Conservation (phyloP, 2,329 filamentous ascomycete species). For the Sarocladium strictum region DNA sequence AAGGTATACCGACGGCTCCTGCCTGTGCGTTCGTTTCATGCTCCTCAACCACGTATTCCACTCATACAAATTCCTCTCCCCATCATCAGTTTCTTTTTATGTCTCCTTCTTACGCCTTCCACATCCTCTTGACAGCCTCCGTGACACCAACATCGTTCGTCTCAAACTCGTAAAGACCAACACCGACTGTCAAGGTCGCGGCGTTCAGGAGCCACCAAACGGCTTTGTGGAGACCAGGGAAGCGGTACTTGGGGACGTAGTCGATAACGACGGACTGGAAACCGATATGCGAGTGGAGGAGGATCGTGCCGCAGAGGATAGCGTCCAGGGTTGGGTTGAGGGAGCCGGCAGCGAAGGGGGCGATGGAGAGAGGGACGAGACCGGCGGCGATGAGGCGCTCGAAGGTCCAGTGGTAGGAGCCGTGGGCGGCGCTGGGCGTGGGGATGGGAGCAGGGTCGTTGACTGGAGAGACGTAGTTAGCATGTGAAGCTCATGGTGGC, state of each 20-base stretch:
- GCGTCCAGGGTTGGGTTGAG: constrained; percentile 88
- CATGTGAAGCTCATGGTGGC: constrained; percentile 12
- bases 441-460: constrained; percentile 83
- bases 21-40: constrained; percentile 1
- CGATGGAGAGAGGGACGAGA: constrained; percentile 79
- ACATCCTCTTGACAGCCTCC: constrained; percentile 81
- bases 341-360: constrained; percentile 86
- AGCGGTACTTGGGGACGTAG: constrained; percentile 72
- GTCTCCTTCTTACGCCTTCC: constrained; percentile 86
- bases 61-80: background rate
- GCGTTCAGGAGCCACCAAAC: constrained; percentile 74
- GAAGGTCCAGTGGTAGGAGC: constrained; percentile 98
- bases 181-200: constrained; percentile 72
- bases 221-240: constrained; percentile 61
- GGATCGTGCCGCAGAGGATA: constrained; percentile 71
- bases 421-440: constrained; percentile 67
- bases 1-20: constrained; percentile 4
- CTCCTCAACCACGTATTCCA: background rate
- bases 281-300: constrained; percentile 93
- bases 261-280: constrained; percentile 89
- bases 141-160: constrained; percentile 96
- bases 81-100: constrained; percentile 77
- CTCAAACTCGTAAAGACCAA: constrained; percentile 97
- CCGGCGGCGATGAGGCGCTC: constrained; percentile 78
- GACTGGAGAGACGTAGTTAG: constrained; percentile 40